phyloP scores from a whole-genome alignment of 495 filamentous ascomycete species.

The Aspergillus baeticus region DNA sequence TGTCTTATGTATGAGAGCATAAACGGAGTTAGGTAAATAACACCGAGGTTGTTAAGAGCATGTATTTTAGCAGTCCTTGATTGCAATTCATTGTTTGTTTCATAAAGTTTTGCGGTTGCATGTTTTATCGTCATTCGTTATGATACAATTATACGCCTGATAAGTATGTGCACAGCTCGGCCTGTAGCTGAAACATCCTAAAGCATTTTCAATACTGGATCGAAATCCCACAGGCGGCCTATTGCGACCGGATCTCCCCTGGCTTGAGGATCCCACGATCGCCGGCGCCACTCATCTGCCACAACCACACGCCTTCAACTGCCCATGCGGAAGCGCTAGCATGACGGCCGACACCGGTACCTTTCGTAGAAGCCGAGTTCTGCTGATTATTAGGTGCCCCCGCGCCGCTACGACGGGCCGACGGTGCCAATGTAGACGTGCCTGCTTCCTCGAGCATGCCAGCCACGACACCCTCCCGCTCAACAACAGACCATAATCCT shows the following conservation, averaged over 20 bases:
- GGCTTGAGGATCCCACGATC: conserved; percentile 43
- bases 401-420: conserved; percentile 1
- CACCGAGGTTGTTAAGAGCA: not conserved
- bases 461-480: conserved; percentile 71
- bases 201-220: too few relatives aligned
- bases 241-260: conserved; percentile 32
- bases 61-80: not conserved
- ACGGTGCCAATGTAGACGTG: conserved; percentile 25
- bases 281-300: conserved; percentile 74
- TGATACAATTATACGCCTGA: not conserved
- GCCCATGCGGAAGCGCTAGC: conserved; percentile 75
- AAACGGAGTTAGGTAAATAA: not conserved
- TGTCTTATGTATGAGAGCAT: not conserved
- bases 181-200: too few relatives aligned
- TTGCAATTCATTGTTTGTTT: not conserved
- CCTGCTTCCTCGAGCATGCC: conserved; percentile 68
- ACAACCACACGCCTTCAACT: conserved; percentile 87
- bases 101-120: too few relatives aligned
- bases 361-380: conserved; percentile 1
- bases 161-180: too few relatives aligned
- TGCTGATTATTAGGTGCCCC: conserved; percentile 14
- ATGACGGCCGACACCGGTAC: conserved; percentile 45
- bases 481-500: conserved; percentile 75
- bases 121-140: not conserved
- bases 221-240: too few relatives aligned